A percentile compares a stretch with the other conserved stretches of the same genome.
Evolutionary conservation across 2,329 filamentous ascomycete species (phyloP).

Genomic region (Leptographium procerum): DNA sequence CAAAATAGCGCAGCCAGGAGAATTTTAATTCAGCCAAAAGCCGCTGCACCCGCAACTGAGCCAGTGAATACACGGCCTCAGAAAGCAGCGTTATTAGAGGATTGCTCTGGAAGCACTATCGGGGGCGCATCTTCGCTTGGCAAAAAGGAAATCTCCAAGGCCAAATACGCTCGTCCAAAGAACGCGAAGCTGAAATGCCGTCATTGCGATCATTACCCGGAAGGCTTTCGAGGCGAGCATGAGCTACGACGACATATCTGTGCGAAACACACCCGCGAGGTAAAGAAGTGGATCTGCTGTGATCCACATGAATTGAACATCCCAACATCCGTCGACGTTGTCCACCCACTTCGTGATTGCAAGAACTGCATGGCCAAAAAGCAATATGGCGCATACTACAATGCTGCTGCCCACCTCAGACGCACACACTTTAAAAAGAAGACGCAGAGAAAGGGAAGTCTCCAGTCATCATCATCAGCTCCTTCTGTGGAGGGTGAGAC

Average conservation of each 20-base stretch:
- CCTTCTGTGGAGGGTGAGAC: constrained; percentile 21
- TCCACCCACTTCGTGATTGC: constrained; percentile 63
- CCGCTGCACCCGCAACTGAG: not conserved
- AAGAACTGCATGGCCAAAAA: constrained; percentile 71
- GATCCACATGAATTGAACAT: constrained; percentile 35
- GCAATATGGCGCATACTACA: constrained; percentile 85
- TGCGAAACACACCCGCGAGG: constrained; percentile 47
- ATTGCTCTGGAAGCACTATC: constrained; percentile 1
- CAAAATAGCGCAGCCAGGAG: constrained; percentile 29
- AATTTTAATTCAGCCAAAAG: not conserved
- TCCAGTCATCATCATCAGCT: not conserved
- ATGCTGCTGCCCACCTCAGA: constrained; percentile 81
- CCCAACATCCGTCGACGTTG: constrained; percentile 34
- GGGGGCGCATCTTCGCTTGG: constrained; percentile 23
- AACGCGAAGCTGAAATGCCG: constrained; percentile 61
- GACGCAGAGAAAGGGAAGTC: constrained; percentile 20
- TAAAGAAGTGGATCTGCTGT: constrained; percentile 48
- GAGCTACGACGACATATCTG: constrained; percentile 61
- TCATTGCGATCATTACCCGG: constrained; percentile 58
- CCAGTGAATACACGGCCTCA: not conserved
- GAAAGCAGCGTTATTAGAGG: not conserved
- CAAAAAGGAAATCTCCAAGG: constrained; percentile 31
- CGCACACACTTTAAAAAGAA: constrained; percentile 76
- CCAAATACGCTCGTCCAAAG: constrained; percentile 47
- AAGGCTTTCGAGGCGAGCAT: constrained; percentile 78